Evolutionary conservation across 2,329 filamentous ascomycete species (phyloP).

Genomic region (Penicillium sclerotigenum): DNA sequence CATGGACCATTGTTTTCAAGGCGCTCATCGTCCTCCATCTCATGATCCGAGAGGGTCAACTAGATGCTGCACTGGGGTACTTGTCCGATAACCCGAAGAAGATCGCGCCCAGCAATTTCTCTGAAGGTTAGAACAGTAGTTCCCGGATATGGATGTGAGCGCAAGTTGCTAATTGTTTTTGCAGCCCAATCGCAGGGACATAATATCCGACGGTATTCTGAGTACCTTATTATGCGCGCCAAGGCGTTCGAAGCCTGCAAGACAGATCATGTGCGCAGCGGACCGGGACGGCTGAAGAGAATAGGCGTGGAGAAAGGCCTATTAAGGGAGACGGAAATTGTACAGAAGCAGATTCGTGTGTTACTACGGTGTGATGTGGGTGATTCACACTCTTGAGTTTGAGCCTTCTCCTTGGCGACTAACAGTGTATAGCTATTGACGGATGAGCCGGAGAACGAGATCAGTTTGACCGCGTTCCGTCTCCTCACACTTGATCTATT

Average conservation of each 20-base stretch:
- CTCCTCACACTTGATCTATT: slow-evolving; percentile 86
- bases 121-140: slow-evolving; percentile 67
- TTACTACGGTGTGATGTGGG: slow-evolving; percentile 85
- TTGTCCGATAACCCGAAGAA: slow-evolving; percentile 78
- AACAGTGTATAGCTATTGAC: slow-evolving; percentile 66
- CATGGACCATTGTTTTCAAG: slow-evolving; percentile 99
- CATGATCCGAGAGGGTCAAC: slow-evolving; percentile 94
- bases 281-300: slow-evolving; percentile 78
- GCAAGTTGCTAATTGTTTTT: slow-evolving; percentile 36
- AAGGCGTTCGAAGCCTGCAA: slow-evolving; percentile 79
- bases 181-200: slow-evolving; percentile 88
- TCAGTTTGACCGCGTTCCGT: slow-evolving; percentile 89
- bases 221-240: slow-evolving; percentile 79
- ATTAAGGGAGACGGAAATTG: slow-evolving; percentile 82
- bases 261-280: slow-evolving; percentile 82
- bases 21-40: slow-evolving; percentile 90
- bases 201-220: slow-evolving; percentile 88
- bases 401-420: slow-evolving; percentile 4
- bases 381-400: slow-evolving; percentile 24
- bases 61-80: slow-evolving; percentile 81
- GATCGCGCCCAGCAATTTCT: slow-evolving; percentile 84
- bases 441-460: slow-evolving; percentile 90
- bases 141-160: background rate
- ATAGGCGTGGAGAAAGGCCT: slow-evolving; percentile 88
- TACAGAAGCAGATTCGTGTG: slow-evolving; percentile 82